These are phyloP conservation scores for Powellomyces hirtus DNA, from an alignment of 192 early-diverging fungal species.

Conservation along the genomic window DNA sequence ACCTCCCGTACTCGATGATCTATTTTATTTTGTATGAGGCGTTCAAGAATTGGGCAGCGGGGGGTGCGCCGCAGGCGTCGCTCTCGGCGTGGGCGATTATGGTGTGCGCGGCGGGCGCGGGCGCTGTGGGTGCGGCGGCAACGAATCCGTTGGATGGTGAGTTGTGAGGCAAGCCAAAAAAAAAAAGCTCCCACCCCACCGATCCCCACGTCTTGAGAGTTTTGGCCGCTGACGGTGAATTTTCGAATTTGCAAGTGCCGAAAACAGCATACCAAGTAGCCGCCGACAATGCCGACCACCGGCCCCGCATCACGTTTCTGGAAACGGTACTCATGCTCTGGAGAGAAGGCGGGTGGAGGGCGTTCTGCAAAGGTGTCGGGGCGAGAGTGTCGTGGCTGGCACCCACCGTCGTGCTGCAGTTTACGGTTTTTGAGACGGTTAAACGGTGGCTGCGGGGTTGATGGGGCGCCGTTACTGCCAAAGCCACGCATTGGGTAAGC, in stretches of 20 bases:
- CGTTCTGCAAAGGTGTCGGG: slow-evolving; percentile 3
- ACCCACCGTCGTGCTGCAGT: slow-evolving; percentile 57
- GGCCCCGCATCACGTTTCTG: not conserved
- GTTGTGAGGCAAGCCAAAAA: not conserved
- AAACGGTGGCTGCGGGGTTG: not conserved
- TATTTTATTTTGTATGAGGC: slow-evolving; percentile 59
- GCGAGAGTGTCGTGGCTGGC: slow-evolving; percentile 61
- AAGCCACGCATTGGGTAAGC: too few species aligned
- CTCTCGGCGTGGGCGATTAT: slow-evolving; percentile 40
- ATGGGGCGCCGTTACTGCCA: too few species aligned
- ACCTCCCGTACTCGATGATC: slow-evolving; percentile 58
- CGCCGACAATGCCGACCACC: slow-evolving; percentile 42
- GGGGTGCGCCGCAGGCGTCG: not conserved
- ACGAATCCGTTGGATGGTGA: slow-evolving; percentile 59
- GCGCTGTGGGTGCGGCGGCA: slow-evolving; percentile 42
- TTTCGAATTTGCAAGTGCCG: not conserved
- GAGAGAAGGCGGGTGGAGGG: not conserved
- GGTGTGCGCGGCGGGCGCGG: slow-evolving; percentile 47
- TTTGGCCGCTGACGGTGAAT: too few species aligned
- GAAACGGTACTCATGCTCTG: not conserved
- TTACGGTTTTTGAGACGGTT: slow-evolving; percentile 55
- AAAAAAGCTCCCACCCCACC: not conserved
- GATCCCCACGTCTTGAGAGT: too few species aligned
- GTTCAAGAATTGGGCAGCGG: slow-evolving; percentile 23
- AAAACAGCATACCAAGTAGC: slow-evolving; percentile 41